A percentile compares a stretch with the other conserved stretches of the same genome.
Conservation (phyloP, 108 stramenopile species). For the Aurantiochytrium sp. region DNA sequence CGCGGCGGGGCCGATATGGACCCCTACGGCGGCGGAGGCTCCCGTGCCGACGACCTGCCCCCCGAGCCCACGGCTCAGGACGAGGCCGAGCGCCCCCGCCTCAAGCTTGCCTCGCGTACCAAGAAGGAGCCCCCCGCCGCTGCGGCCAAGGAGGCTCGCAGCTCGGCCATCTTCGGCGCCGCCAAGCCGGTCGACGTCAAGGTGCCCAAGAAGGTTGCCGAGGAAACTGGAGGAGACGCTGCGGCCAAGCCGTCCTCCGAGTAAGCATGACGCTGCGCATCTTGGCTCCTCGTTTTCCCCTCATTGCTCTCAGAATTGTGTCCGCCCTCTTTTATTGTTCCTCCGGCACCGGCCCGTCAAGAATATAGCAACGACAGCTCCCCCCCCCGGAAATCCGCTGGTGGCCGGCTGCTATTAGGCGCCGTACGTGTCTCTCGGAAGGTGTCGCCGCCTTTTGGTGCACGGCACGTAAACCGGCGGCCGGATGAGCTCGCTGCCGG, state of each 20-base stretch:
- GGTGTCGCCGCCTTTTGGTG: no score
- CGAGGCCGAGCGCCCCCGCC: conserved; percentile 7
- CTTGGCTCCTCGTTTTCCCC: neutral
- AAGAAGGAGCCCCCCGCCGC: neutral
- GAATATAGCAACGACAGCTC: no score
- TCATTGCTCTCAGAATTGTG: no score
- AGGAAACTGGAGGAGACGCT: neutral
- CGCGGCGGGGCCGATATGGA: neutral
- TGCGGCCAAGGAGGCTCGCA: neutral
- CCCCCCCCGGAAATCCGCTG: no score
- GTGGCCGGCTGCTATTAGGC: no score
- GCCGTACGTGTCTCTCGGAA: no score
- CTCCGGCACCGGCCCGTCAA: no score
- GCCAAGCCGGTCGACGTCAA: neutral
- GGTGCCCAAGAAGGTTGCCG: neutral
- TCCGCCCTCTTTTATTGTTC: no score
- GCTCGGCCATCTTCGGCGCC: neutral
- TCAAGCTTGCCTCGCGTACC: neutral
- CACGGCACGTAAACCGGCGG: no score
- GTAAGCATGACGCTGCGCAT: neutral
- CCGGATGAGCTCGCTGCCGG: no score
- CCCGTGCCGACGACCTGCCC: neutral
- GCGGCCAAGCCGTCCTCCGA: neutral
- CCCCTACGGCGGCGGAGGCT: neutral
- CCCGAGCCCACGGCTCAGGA: conserved; percentile 17